Percentiles rank a stretch among this genome's conserved stretches.
Evolutionary conservation across 1,284 basidiomycete species (phyloP).

Genomic region (Sporisorium graminicola): DNA sequence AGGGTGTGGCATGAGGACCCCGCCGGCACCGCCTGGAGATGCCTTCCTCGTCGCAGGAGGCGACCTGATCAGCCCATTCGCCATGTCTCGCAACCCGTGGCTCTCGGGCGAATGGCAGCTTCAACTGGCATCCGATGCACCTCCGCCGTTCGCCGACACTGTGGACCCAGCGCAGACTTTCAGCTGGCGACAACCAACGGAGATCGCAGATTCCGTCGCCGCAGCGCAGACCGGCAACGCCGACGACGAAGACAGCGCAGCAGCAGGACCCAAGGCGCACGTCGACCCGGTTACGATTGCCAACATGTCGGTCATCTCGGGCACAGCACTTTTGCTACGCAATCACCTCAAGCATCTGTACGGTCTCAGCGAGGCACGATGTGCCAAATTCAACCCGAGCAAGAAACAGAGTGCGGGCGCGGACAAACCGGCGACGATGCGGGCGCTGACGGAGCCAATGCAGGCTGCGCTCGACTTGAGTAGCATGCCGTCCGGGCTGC

Average conservation of each 20-base stretch:
- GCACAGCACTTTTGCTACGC: constrained; percentile 52
- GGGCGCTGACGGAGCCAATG: constrained; percentile 41
- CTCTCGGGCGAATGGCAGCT: constrained; percentile 47
- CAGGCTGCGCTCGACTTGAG: constrained; percentile 46
- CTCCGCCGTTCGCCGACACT: constrained; percentile 18
- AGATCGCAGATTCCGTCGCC: neutral
- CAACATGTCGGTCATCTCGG: constrained; percentile 53
- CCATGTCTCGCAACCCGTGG: constrained; percentile 40
- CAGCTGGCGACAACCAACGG: neutral
- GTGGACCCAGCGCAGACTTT: constrained; percentile 32
- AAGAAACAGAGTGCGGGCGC: constrained; percentile 56
- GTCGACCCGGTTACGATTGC: constrained; percentile 34
- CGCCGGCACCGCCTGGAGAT: constrained; percentile 25
- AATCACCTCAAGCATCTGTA: constrained; percentile 64
- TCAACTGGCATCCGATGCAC: constrained; percentile 19
- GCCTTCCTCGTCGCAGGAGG: neutral
- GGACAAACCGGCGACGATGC: constrained; percentile 50
- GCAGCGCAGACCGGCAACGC: constrained; percentile 3
- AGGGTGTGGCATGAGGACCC: constrained; percentile 22
- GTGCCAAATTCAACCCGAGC: constrained; percentile 57
- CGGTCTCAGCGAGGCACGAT: constrained; percentile 55
- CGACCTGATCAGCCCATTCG: constrained; percentile 38
- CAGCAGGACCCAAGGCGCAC: constrained; percentile 13
- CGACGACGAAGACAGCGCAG: constrained; percentile 17
- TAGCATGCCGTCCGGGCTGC: constrained; percentile 37